Base-by-base conservation (phyloP, 352 stramenopile genomes). In the Blastocystis sp. region DNA sequence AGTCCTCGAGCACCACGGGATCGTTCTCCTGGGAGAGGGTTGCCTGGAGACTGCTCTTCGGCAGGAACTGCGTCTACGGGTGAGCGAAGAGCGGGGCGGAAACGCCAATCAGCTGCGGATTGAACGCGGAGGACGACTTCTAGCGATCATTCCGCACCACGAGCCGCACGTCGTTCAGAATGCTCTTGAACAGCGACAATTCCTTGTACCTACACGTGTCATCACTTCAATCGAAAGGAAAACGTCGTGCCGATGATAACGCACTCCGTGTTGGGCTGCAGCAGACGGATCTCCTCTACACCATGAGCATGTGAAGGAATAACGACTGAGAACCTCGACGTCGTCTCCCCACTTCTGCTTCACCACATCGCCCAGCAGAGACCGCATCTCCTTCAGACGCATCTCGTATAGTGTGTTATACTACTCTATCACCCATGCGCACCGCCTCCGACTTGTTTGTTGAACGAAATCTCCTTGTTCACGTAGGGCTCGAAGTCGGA, bases 101-200 rank as follows among this genome's bases (percentile, higher is more conserved):
- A 17, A 84, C 74, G 59, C 74, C 74, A 53, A 84, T 84, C 53
- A 84, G 21, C 53, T 84, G 74, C 19, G 74, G 74, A 84, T 84
- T 84, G 56, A 84, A 84, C 11, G 74, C 23, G 41, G 53, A 67
- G 2, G 74, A 84, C n/a, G 34, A 52, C 19, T 84, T 84, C 74
- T 84, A 84, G 5, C 7, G 41, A 52, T 66, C 5, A 84, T 56
- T 4, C 17, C 48, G 10, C 5, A 21, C 28, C 10, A 5, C 48
- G 4, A 45, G 28, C 40, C 21, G 10, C 34, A 84, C 74, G n/a
- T 84, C 74, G 45, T 84, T 84, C 11, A 84, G 34, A 56, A 84
- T 84, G 45, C 74, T 84, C 56, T 84, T 84, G 38, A 84, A 84
- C 52, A 84, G 60, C 28, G 74, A 84, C 52, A 84, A n/a, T 2